Evolutionary conservation across 805 yeast species (phyloP), one percentile per base, ranked within the genome.

Genomic region (Hanseniaspora hatyaiensis): DNA sequence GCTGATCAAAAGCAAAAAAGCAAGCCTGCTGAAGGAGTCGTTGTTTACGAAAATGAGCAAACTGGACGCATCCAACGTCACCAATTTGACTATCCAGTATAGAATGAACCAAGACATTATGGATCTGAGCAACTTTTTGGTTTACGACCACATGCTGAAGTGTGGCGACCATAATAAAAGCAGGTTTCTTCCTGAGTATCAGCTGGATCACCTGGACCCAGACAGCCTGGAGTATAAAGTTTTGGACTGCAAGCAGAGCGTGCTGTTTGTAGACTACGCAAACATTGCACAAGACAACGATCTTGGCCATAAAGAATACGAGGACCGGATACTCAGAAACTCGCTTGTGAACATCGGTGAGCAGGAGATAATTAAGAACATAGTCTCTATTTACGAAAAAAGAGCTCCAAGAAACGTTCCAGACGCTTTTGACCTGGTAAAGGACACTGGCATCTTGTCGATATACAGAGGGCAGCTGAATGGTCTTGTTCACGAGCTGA

Each of bases 101-200:
- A 69, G 99, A 52, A 92, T 92, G 98, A 80, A 94, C 61, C 67
- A 71, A 29, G 97, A 89, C 49, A 81, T 92, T 39, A 85, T 87
- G 94, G 63, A 74, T 18, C 64, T 92, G 19, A 81, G 95, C 0
- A 92, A 89, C 59, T 73, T 72, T 18, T 70, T 92, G 51, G 77
- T 89, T 12, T 92, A 92, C 58, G 71, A 78, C 8, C 83, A 86
- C 8, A 65, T 78, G 50, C 69, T 92, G 47, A 77, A 75, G 52
- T 86, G 96, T 65, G 97, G 95, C 0, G 70, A 72, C 6, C 57
- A 54, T 12, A 88, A 88, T 11, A 82, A 86, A 0, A 64, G 69
- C 9, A 85, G 78, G 55, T 28, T 0, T 65, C 86, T 6, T 82
- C 82, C 0, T 30, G 63, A 40, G 61, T 64, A 3, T 59, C 58